Evolutionary conservation across 2,329 filamentous ascomycete species (phyloP).

Genomic region (Cyphellophora attinorum): DNA sequence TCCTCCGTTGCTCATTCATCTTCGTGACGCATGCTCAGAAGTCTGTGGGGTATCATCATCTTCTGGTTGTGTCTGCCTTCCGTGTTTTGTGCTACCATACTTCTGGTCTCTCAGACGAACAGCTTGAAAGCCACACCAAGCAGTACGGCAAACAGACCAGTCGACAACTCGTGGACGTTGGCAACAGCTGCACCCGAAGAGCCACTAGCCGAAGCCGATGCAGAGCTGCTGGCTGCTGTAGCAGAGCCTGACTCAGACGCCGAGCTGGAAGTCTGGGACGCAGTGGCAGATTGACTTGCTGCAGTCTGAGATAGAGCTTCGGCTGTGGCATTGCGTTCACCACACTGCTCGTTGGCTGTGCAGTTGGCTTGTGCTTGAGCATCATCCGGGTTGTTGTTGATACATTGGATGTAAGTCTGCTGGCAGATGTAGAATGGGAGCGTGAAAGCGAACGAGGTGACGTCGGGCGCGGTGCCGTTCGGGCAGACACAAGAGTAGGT

Average conservation of each 20-base stretch:
- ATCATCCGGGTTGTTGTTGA: conserved; percentile 35
- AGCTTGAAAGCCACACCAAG: conserved; percentile 48
- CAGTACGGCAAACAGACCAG: conserved; percentile 41
- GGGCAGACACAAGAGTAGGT: conserved; percentile 49
- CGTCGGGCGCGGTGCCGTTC: conserved; percentile 45
- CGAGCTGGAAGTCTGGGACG: conserved; percentile 24
- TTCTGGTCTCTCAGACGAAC: conserved; percentile 48
- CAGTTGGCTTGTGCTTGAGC: conserved; percentile 39
- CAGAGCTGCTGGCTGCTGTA: conserved; percentile 23
- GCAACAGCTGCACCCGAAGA: conserved; percentile 34
- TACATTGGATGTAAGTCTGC: conserved; percentile 41
- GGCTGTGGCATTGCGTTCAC: conserved; percentile 37
- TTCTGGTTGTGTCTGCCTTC: too few species aligned
- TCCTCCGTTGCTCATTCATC: too few species aligned
- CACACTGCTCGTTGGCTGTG: conserved; percentile 40
- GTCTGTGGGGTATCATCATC: too few species aligned
- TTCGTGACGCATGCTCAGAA: too few species aligned
- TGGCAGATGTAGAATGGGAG: conserved; percentile 53
- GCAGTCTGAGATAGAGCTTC: conserved; percentile 21
- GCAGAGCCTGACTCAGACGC: conserved; percentile 22
- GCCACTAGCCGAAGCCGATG: conserved; percentile 21
- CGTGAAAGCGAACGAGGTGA: conserved; percentile 46
- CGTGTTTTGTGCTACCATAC: too few species aligned
- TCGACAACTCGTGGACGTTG: conserved; percentile 41
- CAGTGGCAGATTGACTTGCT: conserved; percentile 20